Evolutionary conservation across 148 eudicot genomes (phyloP).

Genomic region (Linanthus parryae): DNA sequence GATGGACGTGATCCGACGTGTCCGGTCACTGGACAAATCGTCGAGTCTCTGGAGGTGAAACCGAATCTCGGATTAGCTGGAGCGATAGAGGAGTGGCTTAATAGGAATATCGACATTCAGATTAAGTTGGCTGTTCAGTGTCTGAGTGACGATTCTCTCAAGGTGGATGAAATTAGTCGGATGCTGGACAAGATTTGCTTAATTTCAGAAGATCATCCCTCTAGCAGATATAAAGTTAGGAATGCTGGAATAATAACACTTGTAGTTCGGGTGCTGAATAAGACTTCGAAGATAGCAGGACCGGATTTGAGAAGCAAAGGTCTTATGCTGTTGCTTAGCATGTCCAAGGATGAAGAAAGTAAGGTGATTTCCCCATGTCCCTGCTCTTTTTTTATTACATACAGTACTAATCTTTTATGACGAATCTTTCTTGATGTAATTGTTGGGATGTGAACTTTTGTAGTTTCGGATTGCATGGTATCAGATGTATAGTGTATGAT

Average conservation of each 20-base stretch:
- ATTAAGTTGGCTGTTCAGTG: conserved; percentile 39
- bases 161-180: conserved; percentile 28
- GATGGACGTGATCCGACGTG: conserved; percentile 72
- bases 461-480: too few species aligned
- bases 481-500: too few species aligned
- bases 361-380: conserved; percentile 33
- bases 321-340: conserved; percentile 49
- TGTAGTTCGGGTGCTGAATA: conserved; percentile 34
- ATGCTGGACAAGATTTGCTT: conserved; percentile 38
- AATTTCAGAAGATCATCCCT: conserved; percentile 52
- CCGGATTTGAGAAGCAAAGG: conserved; percentile 51
- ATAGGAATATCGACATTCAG: conserved; percentile 53
- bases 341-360: conserved; percentile 64
- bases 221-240: conserved; percentile 50
- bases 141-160: conserved; percentile 38
- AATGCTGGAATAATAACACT: conserved; percentile 42
- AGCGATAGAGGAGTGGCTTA: conserved; percentile 72
- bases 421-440: too few species aligned
- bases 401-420: too few species aligned
- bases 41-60: conserved; percentile 50
- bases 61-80: conserved; percentile 68
- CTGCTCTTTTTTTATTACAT: too few species aligned
- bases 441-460: too few species aligned
- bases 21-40: conserved; percentile 65
- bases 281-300: conserved; percentile 30